Base-by-base conservation (phyloP, 1,139 yeast species). In the Zygosaccharomyces pseudobailii region DNA sequence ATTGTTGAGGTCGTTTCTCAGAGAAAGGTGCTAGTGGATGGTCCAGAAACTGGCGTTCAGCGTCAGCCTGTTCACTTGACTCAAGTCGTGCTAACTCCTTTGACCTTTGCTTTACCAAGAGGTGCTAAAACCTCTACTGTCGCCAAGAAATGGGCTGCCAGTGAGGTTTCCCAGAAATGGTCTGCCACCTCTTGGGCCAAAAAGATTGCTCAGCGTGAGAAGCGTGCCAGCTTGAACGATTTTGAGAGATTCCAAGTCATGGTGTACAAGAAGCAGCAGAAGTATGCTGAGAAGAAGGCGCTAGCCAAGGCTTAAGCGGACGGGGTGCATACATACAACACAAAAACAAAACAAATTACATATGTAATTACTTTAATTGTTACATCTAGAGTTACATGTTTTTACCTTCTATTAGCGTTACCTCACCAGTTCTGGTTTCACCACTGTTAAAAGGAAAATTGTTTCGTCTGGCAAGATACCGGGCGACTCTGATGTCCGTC, bases 221-320 rank as follows among this genome's bases (percentile, higher is more conserved):
- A 84, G 76, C 87, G 98, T 82, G 75, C 94, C 68, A 78, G 84
- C 71, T 85, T 94, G 73, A 72, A 92, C 66, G 99, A 92, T 78
- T 92, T 92, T 70, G 97, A 92, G 82, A 90, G 99, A 84, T 92
- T 92, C 97, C 97, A 92, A 82, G 98, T 90, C 67, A 73, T 87
- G 74, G 94, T 88, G 66, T 84, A 88, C 75, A 90, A 87, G 87
- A 92, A 89, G 84, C 96, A 90, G 82, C 88, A 88, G 79, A 86
- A 92, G 80, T 84, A 74, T 72, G 89, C 92, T 76, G 90, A 90
- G 71, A 87, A 86, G 80, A 90, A 88, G 78, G 87, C 87, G 70
- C 76, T 80, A 66, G 92, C 94, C 69, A 87, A 86, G 82, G 94
- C 94, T 76, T 84, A 83, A 79, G 66, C 32, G 41, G 41, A 38